Base-by-base conservation (phyloP, 2,329 filamentous ascomycete species). In the Reticulascus tulasneorum region DNA sequence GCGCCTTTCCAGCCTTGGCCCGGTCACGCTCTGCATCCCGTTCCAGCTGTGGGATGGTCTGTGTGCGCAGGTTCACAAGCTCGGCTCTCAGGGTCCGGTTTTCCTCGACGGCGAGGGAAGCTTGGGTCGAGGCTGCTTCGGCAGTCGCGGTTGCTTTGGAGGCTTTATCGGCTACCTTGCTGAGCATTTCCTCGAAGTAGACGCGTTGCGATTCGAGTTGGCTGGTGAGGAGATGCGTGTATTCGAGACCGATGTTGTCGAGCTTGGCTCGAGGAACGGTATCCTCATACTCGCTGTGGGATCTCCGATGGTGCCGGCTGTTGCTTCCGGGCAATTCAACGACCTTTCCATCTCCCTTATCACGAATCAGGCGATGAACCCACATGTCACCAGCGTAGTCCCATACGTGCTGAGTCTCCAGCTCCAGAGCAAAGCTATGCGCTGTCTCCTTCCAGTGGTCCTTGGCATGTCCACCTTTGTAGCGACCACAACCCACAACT, bases 381-480 rank as follows among this genome's bases (percentile, higher is more conserved):
- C 95, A 98, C 54, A 84, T 86, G 55, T 98, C 93, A 5, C 87
- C 89, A 1, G 86, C 87, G 47, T 98, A 98, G 61, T 98, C 93
- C 93, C 93, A 98, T 2, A 98, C 90, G 50, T 95, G 84, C 58
- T 98, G 91, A 1, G 89, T 94, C 44, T 84, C 81, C 23, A 97
- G 78, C 57, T 98, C 93, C 58, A 98, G 85, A 18, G 89, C 85
- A 56, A 95, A 98, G 45, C 85, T 86, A 60, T 98, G 93, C 5
- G 81, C 79, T 4, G 87, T 94, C 37, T 86, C 77, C 61, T 94
- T 89, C 78, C 88, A 96, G 61, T 96, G 90, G 10, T 86, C 84
- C 58, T 94, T 95, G 22, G 91, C 90, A 53, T 97, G 90, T 0
- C 89, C 93, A 19, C 84, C 81, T 59, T 96, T 94, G 58, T 98